Base-by-base conservation (phyloP, 768 basidiomycete species). In the Naematelia encephala region DNA sequence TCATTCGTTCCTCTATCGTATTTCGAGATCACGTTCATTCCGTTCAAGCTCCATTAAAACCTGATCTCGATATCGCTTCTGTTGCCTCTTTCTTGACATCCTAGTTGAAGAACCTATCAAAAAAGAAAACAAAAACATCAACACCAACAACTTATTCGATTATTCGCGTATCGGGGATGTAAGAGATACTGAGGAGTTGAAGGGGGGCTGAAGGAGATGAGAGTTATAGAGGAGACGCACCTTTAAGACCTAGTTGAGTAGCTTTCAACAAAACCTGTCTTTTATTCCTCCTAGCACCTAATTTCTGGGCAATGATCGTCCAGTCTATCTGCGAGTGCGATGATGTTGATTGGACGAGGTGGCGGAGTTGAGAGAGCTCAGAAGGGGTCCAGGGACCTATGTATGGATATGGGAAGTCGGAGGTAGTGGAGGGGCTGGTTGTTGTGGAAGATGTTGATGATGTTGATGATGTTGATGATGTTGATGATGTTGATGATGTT, bases 251-350 rank as follows among this genome's bases (percentile, higher is more conserved):
- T 22, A 69, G 51, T 30, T 69, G 59, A 12, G 68, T 67, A 13
- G 69, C 72, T 47, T 70, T 63, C 48, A 68, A 62, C 49, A 67
- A 46, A 16, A 73, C 63, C 56, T 73, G 72, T 47, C 68, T 67
- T 47, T 66, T 59, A 27, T 51, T 67, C 54, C 72, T 58, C 12
- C 57, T 62, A 14, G 45, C 52, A 11, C 67, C 72, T 39, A 73
- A 70, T 22, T 56, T 42, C n/a, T 62, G 55, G 3, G 51, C 52
- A 2, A 73, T 63, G 52, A 52, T 62, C 5, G 57, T 54, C 72
- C 72, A 73, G 51, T 73, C 63, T 3, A 65, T 59, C 50, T 34
- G 11, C 50, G 23, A n/a, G n/a, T n/a, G 27, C 29, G 19, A 25
- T 5, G 51, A 27, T 22, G 25, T 8, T 19, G 51, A 5, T 13